Conservation (phyloP, 2,329 filamentous ascomycete species). For the Aspergillus melleus region DNA sequence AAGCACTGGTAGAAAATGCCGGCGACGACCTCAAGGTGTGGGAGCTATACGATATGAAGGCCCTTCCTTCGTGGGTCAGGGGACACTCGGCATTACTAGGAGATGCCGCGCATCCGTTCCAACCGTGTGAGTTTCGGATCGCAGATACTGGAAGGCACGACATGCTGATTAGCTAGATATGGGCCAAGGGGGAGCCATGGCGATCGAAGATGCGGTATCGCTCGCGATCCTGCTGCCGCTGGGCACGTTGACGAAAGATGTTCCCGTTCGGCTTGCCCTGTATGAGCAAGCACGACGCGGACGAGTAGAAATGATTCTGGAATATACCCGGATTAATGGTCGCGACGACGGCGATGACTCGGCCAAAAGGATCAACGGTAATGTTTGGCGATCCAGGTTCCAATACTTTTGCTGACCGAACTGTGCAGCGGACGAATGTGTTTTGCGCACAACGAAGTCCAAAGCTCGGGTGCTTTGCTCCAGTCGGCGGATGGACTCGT, state of each 20-base stretch:
- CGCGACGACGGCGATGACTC: slow-evolving; percentile 20
- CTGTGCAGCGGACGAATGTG: background rate
- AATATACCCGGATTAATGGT: slow-evolving; percentile 25
- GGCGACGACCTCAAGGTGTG: slow-evolving; percentile 54
- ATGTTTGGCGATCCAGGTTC: background rate
- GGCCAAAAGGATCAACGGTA: slow-evolving; percentile 17
- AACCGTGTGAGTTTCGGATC: slow-evolving; percentile 42
- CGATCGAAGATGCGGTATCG: slow-evolving; percentile 32
- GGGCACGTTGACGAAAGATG: slow-evolving; percentile 16
- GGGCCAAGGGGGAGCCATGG: slow-evolving; percentile 35
- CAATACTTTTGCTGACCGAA: background rate
- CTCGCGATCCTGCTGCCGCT: slow-evolving; percentile 27
- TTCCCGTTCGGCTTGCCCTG: slow-evolving; percentile 17
- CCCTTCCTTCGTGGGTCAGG: slow-evolving; percentile 56
- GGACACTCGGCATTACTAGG: slow-evolving; percentile 59
- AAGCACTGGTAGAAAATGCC: slow-evolving; percentile 30
- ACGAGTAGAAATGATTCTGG: slow-evolving; percentile 22
- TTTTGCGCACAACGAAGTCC: background rate
- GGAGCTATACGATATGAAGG: slow-evolving; percentile 62
- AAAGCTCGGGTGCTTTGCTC: background rate
- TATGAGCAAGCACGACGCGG: slow-evolving; percentile 21
- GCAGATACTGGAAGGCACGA: background rate
- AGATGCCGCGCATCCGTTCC: slow-evolving; percentile 67
- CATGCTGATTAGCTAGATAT: slow-evolving; percentile 18
- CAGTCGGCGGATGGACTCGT: background rate